Conservation (phyloP, 1,284 basidiomycete species). For the Tremellales sp. region DNA sequence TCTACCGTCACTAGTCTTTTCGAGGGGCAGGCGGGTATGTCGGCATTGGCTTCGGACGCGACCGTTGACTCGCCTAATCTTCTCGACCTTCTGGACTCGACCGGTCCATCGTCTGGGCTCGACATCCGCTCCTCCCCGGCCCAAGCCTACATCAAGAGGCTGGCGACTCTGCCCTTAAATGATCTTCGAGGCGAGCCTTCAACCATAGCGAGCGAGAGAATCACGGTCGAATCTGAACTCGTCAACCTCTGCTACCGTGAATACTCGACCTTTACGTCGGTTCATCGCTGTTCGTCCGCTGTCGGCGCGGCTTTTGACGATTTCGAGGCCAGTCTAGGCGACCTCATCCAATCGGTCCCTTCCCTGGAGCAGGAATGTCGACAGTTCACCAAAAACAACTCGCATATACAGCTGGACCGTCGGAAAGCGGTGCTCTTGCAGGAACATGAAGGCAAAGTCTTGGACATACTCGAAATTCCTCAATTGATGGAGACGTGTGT, state of each 20-base stretch:
- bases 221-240: conserved; percentile 77
- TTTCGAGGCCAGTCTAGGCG: conserved; percentile 62
- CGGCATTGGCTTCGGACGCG: too few relatives aligned
- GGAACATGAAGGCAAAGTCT: conserved; percentile 84
- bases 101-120: conserved; percentile 13
- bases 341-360: conserved; percentile 64
- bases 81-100: conserved; percentile 31
- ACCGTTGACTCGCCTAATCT: conserved; percentile 11
- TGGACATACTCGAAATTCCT: conserved; percentile 84
- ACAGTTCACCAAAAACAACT: conserved; percentile 60
- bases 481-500: conserved; percentile 86
- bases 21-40: too few relatives aligned
- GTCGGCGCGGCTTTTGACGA: conserved; percentile 61
- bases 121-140: conserved; percentile 15
- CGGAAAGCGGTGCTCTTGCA: conserved; percentile 71
- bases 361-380: conserved; percentile 64
- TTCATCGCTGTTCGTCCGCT: conserved; percentile 59
- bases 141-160: conserved; percentile 48
- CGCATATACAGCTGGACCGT: conserved; percentile 60
- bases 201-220: conserved; percentile 69
- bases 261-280: conserved; percentile 78
- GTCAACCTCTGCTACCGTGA: conserved; percentile 82
- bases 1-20: too few relatives aligned
- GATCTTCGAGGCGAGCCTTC: conserved; percentile 67
- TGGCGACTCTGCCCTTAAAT: conserved; percentile 62